phyloP scores from a whole-genome alignment of 2,329 filamentous ascomycete species.

The Aureobasidium zeae region DNA sequence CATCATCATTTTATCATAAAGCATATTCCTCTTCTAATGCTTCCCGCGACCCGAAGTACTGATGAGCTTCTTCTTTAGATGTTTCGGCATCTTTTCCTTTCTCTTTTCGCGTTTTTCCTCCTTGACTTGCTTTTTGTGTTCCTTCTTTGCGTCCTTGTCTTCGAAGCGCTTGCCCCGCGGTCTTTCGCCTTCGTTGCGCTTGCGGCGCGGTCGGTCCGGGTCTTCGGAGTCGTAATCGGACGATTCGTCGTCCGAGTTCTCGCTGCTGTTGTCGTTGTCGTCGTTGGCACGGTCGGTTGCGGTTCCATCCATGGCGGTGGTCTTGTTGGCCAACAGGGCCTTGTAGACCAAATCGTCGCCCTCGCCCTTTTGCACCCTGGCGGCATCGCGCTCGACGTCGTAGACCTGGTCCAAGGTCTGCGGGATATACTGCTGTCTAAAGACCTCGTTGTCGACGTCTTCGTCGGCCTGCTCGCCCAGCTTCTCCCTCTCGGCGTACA shows the following conservation, averaged over 20 bases:
- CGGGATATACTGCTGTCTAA: slow-evolving; percentile 91
- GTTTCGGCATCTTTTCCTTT: slow-evolving; percentile 92
- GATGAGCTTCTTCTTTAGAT: slow-evolving; percentile 84
- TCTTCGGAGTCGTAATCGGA: slow-evolving; percentile 36
- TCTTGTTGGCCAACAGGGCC: slow-evolving; percentile 67
- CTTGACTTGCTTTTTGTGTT: slow-evolving; percentile 85
- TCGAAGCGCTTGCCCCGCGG: slow-evolving; percentile 79
- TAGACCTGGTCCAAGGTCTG: slow-evolving; percentile 94
- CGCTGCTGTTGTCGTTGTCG: slow-evolving; percentile 26
- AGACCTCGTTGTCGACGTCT: slow-evolving; percentile 82
- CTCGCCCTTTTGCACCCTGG: slow-evolving; percentile 63
- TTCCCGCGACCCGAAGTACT: slow-evolving; percentile 48
- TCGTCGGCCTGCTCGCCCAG: slow-evolving; percentile 45
- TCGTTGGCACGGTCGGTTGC: slow-evolving; percentile 36
- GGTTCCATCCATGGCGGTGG: too few species aligned
- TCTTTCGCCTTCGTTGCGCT: slow-evolving; percentile 45
- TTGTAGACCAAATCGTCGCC: slow-evolving; percentile 75
- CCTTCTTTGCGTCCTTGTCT: slow-evolving; percentile 83
- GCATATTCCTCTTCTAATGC: slow-evolving; percentile 52
- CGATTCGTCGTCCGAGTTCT: slow-evolving; percentile 21
- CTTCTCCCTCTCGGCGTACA: slow-evolving; percentile 52
- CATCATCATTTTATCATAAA: too few species aligned
- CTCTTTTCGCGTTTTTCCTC: slow-evolving; percentile 91
- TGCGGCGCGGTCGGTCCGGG: slow-evolving; percentile 33
- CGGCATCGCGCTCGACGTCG: slow-evolving; percentile 84